A percentile compares a stretch with the other conserved stretches of the same genome.
phyloP scores from a whole-genome alignment of 805 yeast genomes.

The Starmerella apicola region DNA sequence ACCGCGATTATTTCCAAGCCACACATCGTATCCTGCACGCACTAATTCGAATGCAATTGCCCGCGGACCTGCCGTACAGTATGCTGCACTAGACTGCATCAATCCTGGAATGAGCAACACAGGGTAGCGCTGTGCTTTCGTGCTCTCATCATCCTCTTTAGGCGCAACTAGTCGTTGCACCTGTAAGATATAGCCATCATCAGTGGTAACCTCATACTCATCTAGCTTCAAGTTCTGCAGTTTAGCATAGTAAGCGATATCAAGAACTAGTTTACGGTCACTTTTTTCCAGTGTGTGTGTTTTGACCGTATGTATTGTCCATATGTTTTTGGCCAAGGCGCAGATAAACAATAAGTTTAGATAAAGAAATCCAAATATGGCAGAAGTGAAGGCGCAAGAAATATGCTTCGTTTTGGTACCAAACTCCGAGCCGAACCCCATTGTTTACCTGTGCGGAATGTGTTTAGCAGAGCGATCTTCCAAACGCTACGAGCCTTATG shows the following conservation, averaged over 20 bases:
- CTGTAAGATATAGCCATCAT: constrained; percentile 66
- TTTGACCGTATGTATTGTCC: constrained; percentile 7
- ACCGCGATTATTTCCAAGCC: constrained; percentile 86
- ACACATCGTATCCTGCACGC: constrained; percentile 82
- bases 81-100: constrained; percentile 77
- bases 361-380: constrained; percentile 19
- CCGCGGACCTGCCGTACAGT: constrained; percentile 66
- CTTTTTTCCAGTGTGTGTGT: constrained; percentile 22
- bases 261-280: constrained; percentile 35
- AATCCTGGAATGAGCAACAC: constrained; percentile 74
- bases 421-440: too few relatives aligned
- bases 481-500: too few relatives aligned
- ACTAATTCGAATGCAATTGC: constrained; percentile 57
- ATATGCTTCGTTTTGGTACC: background rate
- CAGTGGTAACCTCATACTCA: constrained; percentile 50
- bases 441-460: too few relatives aligned
- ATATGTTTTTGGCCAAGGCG: constrained; percentile 17
- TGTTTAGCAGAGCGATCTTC: too few relatives aligned
- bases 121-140: constrained; percentile 38
- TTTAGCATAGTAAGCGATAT: constrained; percentile 55
- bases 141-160: constrained; percentile 1
- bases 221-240: constrained; percentile 48
- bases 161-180: constrained; percentile 43
- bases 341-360: constrained; percentile 19
- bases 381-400: constrained; percentile 18